phyloP scores from a whole-genome alignment of 257 asterid genomes.

The Mitragyna speciosa region DNA sequence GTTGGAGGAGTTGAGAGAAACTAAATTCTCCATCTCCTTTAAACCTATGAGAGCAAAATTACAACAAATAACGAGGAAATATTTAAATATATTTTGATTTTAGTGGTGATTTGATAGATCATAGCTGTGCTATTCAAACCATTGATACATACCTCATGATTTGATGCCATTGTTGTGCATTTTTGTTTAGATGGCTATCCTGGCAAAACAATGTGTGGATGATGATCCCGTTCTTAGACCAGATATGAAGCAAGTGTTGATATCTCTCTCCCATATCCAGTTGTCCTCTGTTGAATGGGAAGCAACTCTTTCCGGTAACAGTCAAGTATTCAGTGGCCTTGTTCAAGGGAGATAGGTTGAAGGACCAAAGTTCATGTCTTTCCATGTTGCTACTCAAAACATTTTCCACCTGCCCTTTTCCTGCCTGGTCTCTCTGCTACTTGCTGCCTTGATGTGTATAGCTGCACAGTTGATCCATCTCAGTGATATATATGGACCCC shows the following conservation, averaged over 20 bases:
- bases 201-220: conserved; percentile 93
- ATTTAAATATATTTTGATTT: neutral
- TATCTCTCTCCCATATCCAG: conserved; percentile 82
- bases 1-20: neutral
- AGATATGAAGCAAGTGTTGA: conserved; percentile 92
- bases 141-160: conserved; percentile 14
- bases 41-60: neutral
- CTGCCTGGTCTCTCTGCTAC: neutral
- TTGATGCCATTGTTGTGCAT: neutral
- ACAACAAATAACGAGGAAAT: neutral
- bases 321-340: conserved; percentile 96
- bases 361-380: neutral
- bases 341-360: conserved; percentile 77
- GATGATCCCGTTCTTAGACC: conserved; percentile 93
- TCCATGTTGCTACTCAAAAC: neutral
- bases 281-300: conserved; percentile 96
- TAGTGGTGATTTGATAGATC: neutral
- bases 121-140: neutral
- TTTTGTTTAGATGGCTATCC: conserved; percentile 56
- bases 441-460: conserved; percentile 13
- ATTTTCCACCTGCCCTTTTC: neutral
- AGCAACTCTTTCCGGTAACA: conserved; percentile 98
- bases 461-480: conserved; percentile 19
- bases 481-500: neutral
- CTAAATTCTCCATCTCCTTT: neutral